Conservation (phyloP, 495 filamentous ascomycete genomes). For the Aspergillus bertholletiae region DNA sequence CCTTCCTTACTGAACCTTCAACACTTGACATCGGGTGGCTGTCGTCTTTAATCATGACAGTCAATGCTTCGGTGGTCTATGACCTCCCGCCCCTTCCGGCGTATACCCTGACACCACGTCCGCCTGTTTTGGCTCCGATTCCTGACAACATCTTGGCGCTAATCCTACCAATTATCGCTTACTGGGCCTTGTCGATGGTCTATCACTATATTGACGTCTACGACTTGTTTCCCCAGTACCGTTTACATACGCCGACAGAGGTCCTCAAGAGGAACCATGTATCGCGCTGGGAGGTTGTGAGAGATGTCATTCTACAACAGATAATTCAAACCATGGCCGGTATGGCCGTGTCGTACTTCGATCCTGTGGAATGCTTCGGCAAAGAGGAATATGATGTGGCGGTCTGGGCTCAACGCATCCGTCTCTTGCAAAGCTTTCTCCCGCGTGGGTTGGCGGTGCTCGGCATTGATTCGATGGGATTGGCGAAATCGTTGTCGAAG, state of each 20-base stretch:
- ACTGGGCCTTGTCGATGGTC: constrained; percentile 82
- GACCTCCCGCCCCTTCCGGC: constrained; percentile 74
- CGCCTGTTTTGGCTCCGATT: constrained; percentile 71
- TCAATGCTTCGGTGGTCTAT: constrained; percentile 38
- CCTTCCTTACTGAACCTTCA: neutral
- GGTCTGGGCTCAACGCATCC: constrained; percentile 73
- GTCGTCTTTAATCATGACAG: constrained; percentile 27
- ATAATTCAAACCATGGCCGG: constrained; percentile 75
- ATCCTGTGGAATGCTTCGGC: constrained; percentile 62
- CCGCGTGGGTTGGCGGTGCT: constrained; percentile 51
- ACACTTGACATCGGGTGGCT: neutral
- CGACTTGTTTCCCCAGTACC: constrained; percentile 81
- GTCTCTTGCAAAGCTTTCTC: constrained; percentile 64
- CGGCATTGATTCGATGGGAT: constrained; percentile 37
- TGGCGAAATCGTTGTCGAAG: constrained; percentile 35
- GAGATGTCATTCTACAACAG: constrained; percentile 86
- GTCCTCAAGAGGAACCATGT: constrained; percentile 83
- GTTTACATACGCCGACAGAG: constrained; percentile 89
- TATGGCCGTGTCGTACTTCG: constrained; percentile 56
- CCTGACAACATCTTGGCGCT: constrained; percentile 75
- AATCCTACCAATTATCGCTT: constrained; percentile 73
- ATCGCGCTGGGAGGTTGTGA: constrained; percentile 72
- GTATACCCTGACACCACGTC: constrained; percentile 63
- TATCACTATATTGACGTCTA: constrained; percentile 82
- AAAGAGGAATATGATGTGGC: constrained; percentile 80